phyloP scores from a whole-genome alignment of 1,139 yeast genomes.

The Candida glucosophila region DNA sequence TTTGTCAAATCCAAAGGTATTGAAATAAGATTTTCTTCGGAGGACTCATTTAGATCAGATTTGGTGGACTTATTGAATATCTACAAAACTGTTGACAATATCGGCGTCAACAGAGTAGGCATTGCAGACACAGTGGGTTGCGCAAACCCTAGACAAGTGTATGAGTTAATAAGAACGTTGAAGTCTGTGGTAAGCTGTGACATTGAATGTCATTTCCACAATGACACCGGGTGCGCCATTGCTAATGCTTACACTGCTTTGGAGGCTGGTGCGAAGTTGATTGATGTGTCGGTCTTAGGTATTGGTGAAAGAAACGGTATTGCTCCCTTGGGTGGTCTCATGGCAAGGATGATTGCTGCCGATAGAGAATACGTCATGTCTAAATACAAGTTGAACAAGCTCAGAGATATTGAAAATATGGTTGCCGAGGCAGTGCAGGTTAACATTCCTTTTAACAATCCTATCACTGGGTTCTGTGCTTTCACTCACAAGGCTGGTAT shows the following conservation, averaged over 20 bases:
- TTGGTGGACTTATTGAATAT: conserved; percentile 50
- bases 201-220: conserved; percentile 54
- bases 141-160: conserved; percentile 54
- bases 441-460: conserved; percentile 51
- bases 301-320: conserved; percentile 74
- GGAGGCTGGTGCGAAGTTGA: conserved; percentile 66
- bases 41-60: conserved; percentile 52
- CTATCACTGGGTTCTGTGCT: conserved; percentile 56
- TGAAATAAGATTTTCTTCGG: conserved; percentile 49
- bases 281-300: conserved; percentile 93
- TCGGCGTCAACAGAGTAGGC: conserved; percentile 53
- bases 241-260: conserved; percentile 55
- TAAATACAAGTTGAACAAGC: conserved; percentile 45
- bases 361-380: conserved; percentile 50
- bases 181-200: conserved; percentile 49
- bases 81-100: conserved; percentile 49
- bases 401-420: conserved; percentile 48
- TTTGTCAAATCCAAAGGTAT: conserved; percentile 51
- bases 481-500: conserved; percentile 57
- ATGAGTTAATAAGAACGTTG: conserved; percentile 50
- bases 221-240: conserved; percentile 55
- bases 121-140: conserved; percentile 58
- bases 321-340: conserved; percentile 53
- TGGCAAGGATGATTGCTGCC: conserved; percentile 57
- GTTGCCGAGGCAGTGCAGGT: conserved; percentile 53